A percentile compares a stretch with the other conserved stretches of the same genome.
These are phyloP conservation scores for Rhizopus sp. DNA, from an alignment of 371 early-diverging fungal genomes.

Conservation along the genomic window DNA sequence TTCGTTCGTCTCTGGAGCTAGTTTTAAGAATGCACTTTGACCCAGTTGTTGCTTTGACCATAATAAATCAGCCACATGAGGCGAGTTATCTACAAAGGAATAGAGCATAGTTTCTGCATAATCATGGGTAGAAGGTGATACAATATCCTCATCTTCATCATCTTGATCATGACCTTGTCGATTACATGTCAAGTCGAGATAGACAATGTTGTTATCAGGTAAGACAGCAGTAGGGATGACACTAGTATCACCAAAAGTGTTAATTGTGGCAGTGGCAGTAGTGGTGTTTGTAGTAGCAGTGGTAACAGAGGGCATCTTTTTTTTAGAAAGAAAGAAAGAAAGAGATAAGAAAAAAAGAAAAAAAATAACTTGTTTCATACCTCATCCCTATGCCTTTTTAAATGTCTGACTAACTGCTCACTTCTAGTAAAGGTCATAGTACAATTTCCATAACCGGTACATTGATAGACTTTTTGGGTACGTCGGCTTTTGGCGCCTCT, in stretches of 20 bases:
- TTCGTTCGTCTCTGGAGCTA: slow-evolving; percentile 14
- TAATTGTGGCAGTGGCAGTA: no score
- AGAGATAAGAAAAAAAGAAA: not conserved
- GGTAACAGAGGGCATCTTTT: no score
- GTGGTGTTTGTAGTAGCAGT: no score
- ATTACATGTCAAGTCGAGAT: slow-evolving; percentile 14
- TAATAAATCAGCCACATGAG: slow-evolving; percentile 24
- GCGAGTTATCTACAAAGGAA: slow-evolving; percentile 22
- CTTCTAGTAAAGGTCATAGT: slow-evolving; percentile 56
- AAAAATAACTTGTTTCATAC: not conserved
- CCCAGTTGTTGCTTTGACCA: slow-evolving; percentile 23
- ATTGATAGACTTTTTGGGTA: slow-evolving; percentile 15
- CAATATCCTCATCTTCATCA: not conserved
- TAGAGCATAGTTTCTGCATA: slow-evolving; percentile 24
- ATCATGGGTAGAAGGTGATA: slow-evolving; percentile 24
- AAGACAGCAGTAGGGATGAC: no score
- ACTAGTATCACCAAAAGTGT: no score
- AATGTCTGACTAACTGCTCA: slow-evolving; percentile 53
- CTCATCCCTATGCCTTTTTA: slow-evolving; percentile 63
- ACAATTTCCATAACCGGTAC: slow-evolving; percentile 52
- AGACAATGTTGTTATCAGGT: not conserved
- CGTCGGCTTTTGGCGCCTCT: no score
- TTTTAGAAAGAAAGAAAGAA: slow-evolving; percentile 1
- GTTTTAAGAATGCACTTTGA: slow-evolving; percentile 23
- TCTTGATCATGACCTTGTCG: not conserved